Evolutionary conservation across 352 stramenopile genomes (phyloP).

Genomic region (Saprolegnia parasitica): DNA sequence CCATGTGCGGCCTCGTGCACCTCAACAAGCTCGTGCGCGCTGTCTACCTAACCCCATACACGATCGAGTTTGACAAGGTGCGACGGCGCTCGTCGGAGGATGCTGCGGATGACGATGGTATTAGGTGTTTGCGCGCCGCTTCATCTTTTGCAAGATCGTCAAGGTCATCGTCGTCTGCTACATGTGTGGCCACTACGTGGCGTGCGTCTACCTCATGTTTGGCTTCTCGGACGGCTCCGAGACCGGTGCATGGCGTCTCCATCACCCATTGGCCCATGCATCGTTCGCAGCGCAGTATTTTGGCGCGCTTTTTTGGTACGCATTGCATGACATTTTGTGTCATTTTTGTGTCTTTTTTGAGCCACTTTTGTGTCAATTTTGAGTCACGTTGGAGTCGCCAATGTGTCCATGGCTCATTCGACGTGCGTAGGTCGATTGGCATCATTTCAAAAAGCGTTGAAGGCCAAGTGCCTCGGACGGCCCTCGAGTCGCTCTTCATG

Average conservation of each 20-base stretch:
- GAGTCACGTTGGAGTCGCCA: not conserved
- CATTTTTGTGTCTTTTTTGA: not conserved
- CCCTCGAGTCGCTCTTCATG: conserved; percentile 52
- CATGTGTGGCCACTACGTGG: conserved; percentile 14
- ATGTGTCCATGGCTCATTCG: not conserved
- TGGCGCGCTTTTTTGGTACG: conserved; percentile 24
- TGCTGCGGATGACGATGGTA: not conserved
- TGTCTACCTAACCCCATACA: not conserved
- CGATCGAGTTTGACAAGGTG: conserved; percentile 24
- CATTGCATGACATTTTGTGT: not conserved
- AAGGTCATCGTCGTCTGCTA: conserved; percentile 22
- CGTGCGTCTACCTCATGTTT: conserved; percentile 9
- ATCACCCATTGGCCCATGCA: not conserved
- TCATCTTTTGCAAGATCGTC: conserved; percentile 21
- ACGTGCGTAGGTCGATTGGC: conserved; percentile 18
- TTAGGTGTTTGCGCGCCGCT: conserved; percentile 25
- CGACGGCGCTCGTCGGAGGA: not conserved
- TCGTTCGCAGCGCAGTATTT: conserved; percentile 4
- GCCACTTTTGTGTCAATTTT: conserved; percentile 10
- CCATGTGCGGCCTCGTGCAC: not conserved
- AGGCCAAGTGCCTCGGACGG: conserved; percentile 32
- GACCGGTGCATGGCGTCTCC: conserved; percentile 3
- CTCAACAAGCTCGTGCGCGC: conserved; percentile 21
- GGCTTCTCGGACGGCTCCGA: not conserved
- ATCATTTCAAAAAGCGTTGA: conserved; percentile 19